These are phyloP conservation scores for Myxozyma lipomycoides DNA, from an alignment of 805 yeast species.

Conservation along the genomic window DNA sequence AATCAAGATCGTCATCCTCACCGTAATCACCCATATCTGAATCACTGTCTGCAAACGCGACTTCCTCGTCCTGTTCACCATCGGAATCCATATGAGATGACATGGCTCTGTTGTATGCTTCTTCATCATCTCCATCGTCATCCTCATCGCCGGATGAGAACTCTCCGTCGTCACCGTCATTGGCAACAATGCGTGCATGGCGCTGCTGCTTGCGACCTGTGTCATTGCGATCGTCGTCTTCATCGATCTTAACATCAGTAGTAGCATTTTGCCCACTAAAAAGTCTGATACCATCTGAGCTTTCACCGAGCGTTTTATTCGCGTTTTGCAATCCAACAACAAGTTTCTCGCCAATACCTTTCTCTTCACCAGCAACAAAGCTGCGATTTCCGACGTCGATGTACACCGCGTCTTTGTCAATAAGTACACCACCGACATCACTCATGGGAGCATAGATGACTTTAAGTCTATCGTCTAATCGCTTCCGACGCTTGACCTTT, in stretches of 20 bases:
- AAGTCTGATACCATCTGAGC: slow-evolving; percentile 66
- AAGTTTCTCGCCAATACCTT: slow-evolving; percentile 80
- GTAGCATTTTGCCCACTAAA: slow-evolving; percentile 55
- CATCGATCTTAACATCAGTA: slow-evolving; percentile 41
- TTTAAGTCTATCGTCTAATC: slow-evolving; percentile 91
- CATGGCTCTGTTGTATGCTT: slow-evolving; percentile 9
- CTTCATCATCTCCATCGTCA: slow-evolving; percentile 31
- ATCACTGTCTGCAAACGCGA: slow-evolving; percentile 44
- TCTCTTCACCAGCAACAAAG: slow-evolving; percentile 53
- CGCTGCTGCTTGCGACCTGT: slow-evolving; percentile 33
- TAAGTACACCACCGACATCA: slow-evolving; percentile 97
- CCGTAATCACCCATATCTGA: slow-evolving; percentile 44
- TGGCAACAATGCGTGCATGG: slow-evolving; percentile 10
- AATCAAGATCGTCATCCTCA: slow-evolving; percentile 41
- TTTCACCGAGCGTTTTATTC: slow-evolving; percentile 54
- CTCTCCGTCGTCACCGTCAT: slow-evolving; percentile 19
- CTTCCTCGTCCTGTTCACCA: slow-evolving; percentile 45
- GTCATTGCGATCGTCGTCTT: slow-evolving; percentile 38
- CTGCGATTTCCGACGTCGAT: slow-evolving; percentile 64
- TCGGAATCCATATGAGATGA: slow-evolving; percentile 31
- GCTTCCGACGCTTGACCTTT: slow-evolving; percentile 63
- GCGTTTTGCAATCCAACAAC: slow-evolving; percentile 79
- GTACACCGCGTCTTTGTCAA: slow-evolving; percentile 96
- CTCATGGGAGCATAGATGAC: slow-evolving; percentile 98
- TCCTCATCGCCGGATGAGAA: slow-evolving; percentile 36